Evolutionary conservation across 306 rosid genomes (phyloP), one percentile per base, ranked within the genome.

Genomic region (Rubus parviflorus): DNA sequence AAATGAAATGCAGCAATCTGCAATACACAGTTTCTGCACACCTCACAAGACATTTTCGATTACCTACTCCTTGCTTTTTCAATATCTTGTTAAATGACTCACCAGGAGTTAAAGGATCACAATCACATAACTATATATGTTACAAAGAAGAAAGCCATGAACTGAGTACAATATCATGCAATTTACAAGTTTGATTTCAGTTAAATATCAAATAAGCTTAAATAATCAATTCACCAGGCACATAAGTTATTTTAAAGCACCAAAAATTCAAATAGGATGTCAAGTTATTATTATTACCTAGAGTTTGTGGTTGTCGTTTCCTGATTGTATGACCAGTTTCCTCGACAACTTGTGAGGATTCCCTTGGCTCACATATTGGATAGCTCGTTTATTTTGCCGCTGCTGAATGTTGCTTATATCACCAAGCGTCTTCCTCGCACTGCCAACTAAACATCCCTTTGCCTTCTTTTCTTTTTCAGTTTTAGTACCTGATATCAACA

Each of bases 371-470:
- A 73, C 53, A 22, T 85, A 82, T 56, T 80, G 81, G 42, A 79
- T 78, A 37, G 46, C 75, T 14, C 30, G 73, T 52, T 70, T 78
- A 14, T 68, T 70, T 17, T 25, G 47, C 48, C 77, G 84, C 47
- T 80, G 84, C 80, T 77, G 83, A 80, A 75, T 16, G 87, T 95
- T 95, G 84, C 92, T 95, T 51, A 95, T 82, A 63, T 92, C 97
- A 4, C 87, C 82, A 62, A 95, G 97, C 76, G 54, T 75, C 82
- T 85, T 90, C 81, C 88, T 87, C 17, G 82, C 19, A 60, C n/a
- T n/a, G n/a, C n/a, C n/a, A n/a, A n/a, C n/a, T n/a, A n/a, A n/a
- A n/a, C n/a, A n/a, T n/a, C 74, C 82, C 83, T 78, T 87, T 16
- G 56, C 62, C 74, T 54, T 16, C 84, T 75, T 85, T 45, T 66